Conservation (phyloP, 75 land plant species). For the Cupressus sempervirens region DNA sequence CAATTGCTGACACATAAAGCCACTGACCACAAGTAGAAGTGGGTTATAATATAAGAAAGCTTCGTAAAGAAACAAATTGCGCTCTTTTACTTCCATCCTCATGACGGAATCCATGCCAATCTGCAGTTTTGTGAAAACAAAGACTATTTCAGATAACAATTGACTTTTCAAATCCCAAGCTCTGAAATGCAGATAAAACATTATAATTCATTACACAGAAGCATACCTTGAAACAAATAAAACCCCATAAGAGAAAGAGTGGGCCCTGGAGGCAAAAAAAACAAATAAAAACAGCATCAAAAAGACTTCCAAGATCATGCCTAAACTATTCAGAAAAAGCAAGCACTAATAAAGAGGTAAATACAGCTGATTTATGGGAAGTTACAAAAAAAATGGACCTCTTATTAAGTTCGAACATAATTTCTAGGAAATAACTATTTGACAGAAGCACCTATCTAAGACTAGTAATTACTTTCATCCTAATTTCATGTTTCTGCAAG, state of each 20-base stretch:
- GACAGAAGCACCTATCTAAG: not conserved
- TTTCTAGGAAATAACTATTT: not conserved
- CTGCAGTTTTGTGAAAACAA: slow-evolving; percentile 33
- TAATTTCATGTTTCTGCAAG: not conserved
- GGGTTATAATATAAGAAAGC: slow-evolving; percentile 97
- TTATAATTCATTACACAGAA: not conserved
- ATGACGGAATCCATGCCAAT: slow-evolving; percentile 76
- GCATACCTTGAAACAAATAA: slow-evolving; percentile 70
- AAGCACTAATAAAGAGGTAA: not conserved
- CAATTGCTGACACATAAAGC: not conserved
- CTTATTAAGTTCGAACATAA: not conserved
- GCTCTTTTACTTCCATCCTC: slow-evolving; percentile 58
- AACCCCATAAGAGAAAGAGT: slow-evolving; percentile 65
- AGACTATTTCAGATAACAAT: not conserved
- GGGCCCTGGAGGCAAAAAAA: slow-evolving; percentile 34
- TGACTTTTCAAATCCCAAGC: not conserved
- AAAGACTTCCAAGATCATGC: not conserved
- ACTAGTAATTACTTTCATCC: not conserved
- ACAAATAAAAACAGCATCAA: not conserved
- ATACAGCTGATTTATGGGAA: not conserved
- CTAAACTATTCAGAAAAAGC: not conserved
- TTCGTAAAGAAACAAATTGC: slow-evolving; percentile 78
- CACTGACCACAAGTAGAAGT: slow-evolving; percentile 82
- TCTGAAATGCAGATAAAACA: not conserved
- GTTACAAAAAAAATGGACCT: not conserved